Evolutionary conservation across 257 asterid species (phyloP).

Genomic region (Misopates orontium): DNA sequence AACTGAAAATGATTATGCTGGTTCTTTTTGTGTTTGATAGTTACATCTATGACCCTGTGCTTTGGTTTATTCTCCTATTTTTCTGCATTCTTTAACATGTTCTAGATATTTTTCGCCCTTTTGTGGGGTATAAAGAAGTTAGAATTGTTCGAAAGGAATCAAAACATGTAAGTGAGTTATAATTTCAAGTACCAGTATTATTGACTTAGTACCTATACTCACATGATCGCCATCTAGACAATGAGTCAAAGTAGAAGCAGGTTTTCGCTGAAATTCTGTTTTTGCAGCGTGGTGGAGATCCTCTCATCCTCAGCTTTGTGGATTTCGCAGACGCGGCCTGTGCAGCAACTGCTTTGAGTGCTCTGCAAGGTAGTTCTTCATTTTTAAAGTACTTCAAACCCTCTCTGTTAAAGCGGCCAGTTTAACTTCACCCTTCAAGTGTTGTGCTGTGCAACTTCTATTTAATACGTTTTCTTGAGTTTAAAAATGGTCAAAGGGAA

Average conservation of each 20-base stretch:
- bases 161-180: conserved; percentile 41
- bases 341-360: conserved; percentile 64
- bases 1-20: background rate
- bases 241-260: too few relatives aligned
- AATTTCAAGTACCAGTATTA: background rate
- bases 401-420: too few relatives aligned
- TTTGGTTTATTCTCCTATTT: background rate
- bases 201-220: too few relatives aligned
- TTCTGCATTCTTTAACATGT: conserved; percentile 32
- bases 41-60: background rate
- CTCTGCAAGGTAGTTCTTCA: conserved; percentile 47
- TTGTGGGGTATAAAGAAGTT: conserved; percentile 63
- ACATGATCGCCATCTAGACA: too few relatives aligned
- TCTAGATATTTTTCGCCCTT: conserved; percentile 57
- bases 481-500: too few relatives aligned
- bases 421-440: too few relatives aligned
- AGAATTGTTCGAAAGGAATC: conserved; percentile 57
- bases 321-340: conserved; percentile 56
- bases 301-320: conserved; percentile 54
- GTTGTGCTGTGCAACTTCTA: too few relatives aligned
- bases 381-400: background rate
- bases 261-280: background rate
- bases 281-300: conserved; percentile 58
- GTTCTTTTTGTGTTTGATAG: background rate
- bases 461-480: too few relatives aligned